A percentile compares a stretch with the other conserved stretches of the same genome.
Conservation (phyloP, 2,329 filamentous ascomycete genomes). For the Zasmidium angulare region DNA sequence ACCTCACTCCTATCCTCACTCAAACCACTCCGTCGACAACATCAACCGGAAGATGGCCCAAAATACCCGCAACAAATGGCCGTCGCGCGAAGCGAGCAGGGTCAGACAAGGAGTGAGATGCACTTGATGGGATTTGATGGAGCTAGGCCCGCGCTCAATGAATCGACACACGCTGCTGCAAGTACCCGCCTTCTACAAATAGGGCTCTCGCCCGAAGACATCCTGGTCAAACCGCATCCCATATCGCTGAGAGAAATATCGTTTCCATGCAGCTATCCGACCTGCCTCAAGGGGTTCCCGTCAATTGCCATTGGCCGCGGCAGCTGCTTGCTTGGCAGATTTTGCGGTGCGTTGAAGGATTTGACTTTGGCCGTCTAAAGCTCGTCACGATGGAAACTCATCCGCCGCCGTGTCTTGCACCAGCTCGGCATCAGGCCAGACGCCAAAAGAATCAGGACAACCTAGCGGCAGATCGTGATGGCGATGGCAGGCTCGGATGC, state of each 20-base stretch:
- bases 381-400: neutral
- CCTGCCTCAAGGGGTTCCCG: too few relatives aligned
- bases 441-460: neutral
- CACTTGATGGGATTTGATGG: neutral
- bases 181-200: conserved; percentile 1
- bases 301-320: neutral
- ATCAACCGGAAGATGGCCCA: neutral
- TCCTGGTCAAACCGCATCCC: neutral
- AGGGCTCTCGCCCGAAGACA: neutral
- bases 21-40: neutral
- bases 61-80: neutral
- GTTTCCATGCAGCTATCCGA: conserved; percentile 1
- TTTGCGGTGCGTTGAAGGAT: neutral
- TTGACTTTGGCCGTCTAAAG: neutral
- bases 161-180: neutral
- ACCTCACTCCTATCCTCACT: neutral
- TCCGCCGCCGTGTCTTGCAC: neutral
- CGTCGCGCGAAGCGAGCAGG: neutral
- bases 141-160: neutral
- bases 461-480: neutral
- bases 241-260: neutral
- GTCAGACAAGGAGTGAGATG: too few relatives aligned
- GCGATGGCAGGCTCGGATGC: neutral
- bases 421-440: neutral
- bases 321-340: neutral